Evolutionary conservation across 208 protist genomes (phyloP).

Genomic region (Leishmania tarentolae): DNA sequence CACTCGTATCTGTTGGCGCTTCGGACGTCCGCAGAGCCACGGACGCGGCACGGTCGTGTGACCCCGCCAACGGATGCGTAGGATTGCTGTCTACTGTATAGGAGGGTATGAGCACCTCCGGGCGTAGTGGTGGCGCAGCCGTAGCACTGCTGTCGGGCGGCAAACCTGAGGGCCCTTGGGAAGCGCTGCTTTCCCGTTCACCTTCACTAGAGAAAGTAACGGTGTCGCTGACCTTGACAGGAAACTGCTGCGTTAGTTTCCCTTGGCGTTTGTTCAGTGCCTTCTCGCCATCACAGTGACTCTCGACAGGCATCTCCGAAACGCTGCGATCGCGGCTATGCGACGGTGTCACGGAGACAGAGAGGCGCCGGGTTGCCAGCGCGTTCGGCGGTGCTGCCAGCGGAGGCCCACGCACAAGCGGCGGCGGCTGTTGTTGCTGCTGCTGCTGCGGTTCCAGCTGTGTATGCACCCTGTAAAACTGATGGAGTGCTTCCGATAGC

Average conservation of each 20-base stretch:
- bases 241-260: neutral
- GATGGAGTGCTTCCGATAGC: neutral
- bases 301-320: neutral
- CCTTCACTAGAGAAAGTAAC: neutral
- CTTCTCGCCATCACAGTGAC: neutral
- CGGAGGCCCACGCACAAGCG: neutral
- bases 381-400: neutral
- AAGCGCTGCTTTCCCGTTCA: neutral
- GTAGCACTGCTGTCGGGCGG: slow-evolving; percentile 4
- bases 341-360: neutral
- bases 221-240: neutral
- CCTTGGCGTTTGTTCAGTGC: neutral
- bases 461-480: neutral
- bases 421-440: neutral
- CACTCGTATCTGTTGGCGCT: neutral
- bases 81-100: neutral
- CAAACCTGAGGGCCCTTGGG: neutral
- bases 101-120: neutral
- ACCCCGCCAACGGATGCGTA: neutral
- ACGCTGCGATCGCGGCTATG: neutral
- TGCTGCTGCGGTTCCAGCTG: neutral
- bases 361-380: neutral
- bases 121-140: neutral
- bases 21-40: neutral
- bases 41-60: neutral